A percentile compares a stretch with the other conserved stretches of the same genome.
These are phyloP conservation scores for Chaetomiaceae sp. DNA, from an alignment of 2,329 filamentous ascomycete genomes.

Conservation along the genomic window DNA sequence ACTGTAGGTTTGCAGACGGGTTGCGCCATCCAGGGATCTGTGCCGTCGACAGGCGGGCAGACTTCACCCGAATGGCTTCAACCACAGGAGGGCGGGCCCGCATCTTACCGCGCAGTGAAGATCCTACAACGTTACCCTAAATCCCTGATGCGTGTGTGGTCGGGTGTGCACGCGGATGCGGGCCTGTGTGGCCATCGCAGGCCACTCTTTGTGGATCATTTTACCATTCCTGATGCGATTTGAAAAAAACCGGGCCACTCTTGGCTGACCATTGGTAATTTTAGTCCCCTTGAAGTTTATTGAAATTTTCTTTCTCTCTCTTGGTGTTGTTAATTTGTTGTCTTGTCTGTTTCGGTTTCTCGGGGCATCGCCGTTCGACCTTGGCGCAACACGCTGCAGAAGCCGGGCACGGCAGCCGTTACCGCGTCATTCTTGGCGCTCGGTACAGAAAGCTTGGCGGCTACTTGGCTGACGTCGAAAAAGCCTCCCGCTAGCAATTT, in stretches of 20 bases:
- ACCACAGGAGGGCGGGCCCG: background rate
- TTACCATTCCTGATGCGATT: background rate
- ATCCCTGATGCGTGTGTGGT: background rate
- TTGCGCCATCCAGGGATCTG: background rate
- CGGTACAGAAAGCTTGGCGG: constrained; percentile 6
- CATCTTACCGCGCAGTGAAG: constrained; percentile 1
- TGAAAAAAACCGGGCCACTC: background rate
- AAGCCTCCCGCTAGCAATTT: background rate
- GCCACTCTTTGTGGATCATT: too few relatives aligned
- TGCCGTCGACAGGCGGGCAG: background rate
- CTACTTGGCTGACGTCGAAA: constrained; percentile 10
- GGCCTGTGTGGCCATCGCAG: background rate
- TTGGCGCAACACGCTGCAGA: background rate
- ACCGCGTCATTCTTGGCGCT: constrained; percentile 1
- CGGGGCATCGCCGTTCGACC: background rate
- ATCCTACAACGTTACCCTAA: constrained; percentile 13
- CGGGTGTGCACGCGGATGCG: background rate
- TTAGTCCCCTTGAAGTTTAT: too few relatives aligned
- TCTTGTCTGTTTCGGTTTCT: too few relatives aligned
- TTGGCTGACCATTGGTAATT: too few relatives aligned
- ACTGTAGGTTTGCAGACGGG: background rate
- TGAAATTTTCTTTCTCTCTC: too few relatives aligned
- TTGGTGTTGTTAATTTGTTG: too few relatives aligned
- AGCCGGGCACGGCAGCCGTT: background rate
- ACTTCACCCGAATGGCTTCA: background rate